Base-by-base conservation (phyloP, 306 rosid species). In the Lathyrus sativus region DNA sequence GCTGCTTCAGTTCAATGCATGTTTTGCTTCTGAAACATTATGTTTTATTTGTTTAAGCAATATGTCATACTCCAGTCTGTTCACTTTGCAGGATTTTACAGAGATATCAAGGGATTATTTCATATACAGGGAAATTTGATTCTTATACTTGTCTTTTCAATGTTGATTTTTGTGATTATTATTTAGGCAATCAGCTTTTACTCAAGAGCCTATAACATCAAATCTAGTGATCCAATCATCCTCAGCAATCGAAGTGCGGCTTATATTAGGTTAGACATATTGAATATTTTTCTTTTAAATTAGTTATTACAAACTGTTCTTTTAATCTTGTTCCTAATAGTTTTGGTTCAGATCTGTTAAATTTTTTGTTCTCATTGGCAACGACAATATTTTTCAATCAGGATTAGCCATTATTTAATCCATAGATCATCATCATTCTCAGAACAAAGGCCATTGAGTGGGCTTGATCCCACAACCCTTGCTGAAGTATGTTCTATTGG, bases 401-500 rank as follows among this genome's bases (percentile, higher is more conserved):
- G 99, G 95, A 79, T 85, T 71, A 86, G 95, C 80, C 84, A 81
- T 71, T 90, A 66, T 66, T 75, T 90, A 41, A 88, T 79, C 68
- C 63, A 69, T 53, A 82, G 91, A 81, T 48, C 95, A 3, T 73
- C 99, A 59, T 87, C 95, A 29, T 83, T 90, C 77, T 93, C 99
- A 53, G 99, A 90, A 83, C 72, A 75, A 74, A 89, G 72, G 70
- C 92, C 99, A 51, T 70, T 81, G 83, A 90, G 82, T 77, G 97
- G 99, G 73, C 83, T 93, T 82, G 99, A 93, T 80, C 96, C 99
- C 74, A 87, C 96, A 65, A 89, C 83, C 68, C 96, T 85, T 85
- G 97, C 97, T 70, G 95, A 90, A 79, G 99, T 88, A 88, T 73
- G 80, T 74, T 62, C 68, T 51, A 54, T 33, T 78, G 65, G 42